phyloP scores from a whole-genome alignment of 1,284 basidiomycete genomes.

The Sporisorium iseilematis-ciliati region DNA sequence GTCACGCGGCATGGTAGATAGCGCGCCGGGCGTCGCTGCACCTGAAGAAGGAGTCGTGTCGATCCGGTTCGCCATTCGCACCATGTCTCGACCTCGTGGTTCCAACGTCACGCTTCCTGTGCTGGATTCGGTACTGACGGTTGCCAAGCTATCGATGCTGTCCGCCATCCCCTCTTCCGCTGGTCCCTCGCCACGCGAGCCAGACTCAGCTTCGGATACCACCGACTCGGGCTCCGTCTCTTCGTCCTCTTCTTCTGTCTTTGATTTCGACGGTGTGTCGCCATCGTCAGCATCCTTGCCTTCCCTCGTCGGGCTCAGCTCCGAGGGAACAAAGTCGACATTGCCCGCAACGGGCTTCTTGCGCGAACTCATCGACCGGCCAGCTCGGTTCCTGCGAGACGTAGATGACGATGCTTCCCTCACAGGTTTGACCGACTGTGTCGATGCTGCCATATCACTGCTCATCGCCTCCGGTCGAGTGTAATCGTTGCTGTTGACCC shows the following conservation, averaged over 20 bases:
- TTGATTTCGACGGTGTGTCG: not conserved
- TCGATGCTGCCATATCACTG: conserved; percentile 2
- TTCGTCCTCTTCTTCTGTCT: conserved; percentile 3
- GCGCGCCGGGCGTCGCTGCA: conserved; percentile 4
- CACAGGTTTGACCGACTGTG: not conserved
- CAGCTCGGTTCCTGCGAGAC: conserved; percentile 7
- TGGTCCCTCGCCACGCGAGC: conserved; percentile 1
- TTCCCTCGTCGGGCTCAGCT: conserved; percentile 38
- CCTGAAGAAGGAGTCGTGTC: conserved; percentile 16
- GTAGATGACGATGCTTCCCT: not conserved
- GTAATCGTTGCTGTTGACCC: conserved; percentile 38
- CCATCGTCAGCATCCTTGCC: conserved; percentile 18
- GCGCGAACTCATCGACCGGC: conserved; percentile 24
- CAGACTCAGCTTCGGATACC: conserved; percentile 15
- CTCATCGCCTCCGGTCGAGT: not conserved
- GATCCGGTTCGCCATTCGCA: conserved; percentile 33
- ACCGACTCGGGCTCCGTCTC: conserved; percentile 20
- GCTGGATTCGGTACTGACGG: conserved; percentile 16
- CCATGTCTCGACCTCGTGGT: conserved; percentile 50
- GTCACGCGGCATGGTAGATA: not conserved
- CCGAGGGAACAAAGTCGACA: conserved; percentile 29
- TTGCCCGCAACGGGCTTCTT: not conserved
- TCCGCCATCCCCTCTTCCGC: conserved; percentile 16
- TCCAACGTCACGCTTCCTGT: conserved; percentile 15
- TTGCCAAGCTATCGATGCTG: conserved; percentile 33